Evolutionary conservation across 1,139 yeast genomes (phyloP), one percentile per base, ranked within the genome.

Genomic region (Pichia sp.): DNA sequence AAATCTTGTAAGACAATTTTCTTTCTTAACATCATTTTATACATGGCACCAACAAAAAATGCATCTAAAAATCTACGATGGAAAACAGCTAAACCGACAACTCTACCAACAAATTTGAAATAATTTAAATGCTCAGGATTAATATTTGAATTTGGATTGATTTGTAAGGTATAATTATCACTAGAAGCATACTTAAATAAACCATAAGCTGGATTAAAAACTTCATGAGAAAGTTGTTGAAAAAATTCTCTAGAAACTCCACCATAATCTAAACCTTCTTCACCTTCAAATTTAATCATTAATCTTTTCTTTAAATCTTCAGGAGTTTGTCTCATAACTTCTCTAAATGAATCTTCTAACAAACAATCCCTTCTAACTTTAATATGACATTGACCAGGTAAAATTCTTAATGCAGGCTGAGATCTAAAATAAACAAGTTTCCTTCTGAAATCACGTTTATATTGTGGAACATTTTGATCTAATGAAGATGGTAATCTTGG

Each of bases 201-300:
- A 69, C 98, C 90, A 67, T 94, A 92, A 68, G 90, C 87, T 50
- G 99, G 99, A 64, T 94, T 90, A 68, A 92, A 92, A 97, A 92
- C 94, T 67, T 94, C 97, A 64, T 92, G 98, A 2, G 97, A 90
- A 55, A 92, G 73, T 61, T 90, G 74, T 69, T 89, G 92, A 80
- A 94, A 92, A 67, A 87, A 92, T 67, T 92, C 99, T 71, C 98
- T 79, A 28, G 97, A 87, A 54, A 92, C 97, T 63, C 99, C 99
- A 75, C 98, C 98, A 63, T 92, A 92, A 72, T 92, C 99, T 57
- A 94, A 76, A 66, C 98, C 99, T 73, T 92, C 98, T 71, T 92
- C 99, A 51, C 98, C 98, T 57, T 92, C 98, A 60, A 94, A 92
- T 65, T 92, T 90, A 65, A 92, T 94, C 98, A 92, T 92, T 51